Evolutionary conservation across 768 basidiomycete species (phyloP).

Genomic region (Boletellus emodensis): DNA sequence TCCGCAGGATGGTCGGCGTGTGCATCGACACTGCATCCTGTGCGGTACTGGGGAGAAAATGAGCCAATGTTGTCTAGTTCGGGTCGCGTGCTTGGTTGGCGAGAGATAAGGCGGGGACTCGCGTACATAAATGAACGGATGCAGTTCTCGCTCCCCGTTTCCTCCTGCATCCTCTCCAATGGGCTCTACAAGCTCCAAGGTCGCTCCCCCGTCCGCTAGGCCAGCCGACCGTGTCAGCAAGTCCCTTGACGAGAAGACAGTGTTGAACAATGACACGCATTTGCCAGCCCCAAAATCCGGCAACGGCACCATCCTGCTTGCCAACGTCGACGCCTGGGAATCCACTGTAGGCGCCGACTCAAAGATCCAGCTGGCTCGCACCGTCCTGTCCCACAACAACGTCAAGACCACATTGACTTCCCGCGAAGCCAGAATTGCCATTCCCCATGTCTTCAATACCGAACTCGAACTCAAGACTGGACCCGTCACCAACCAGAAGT

Average conservation of each 20-base stretch:
- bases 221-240: conserved; percentile 17
- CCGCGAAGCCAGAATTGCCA: conserved; percentile 56
- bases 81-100: conserved; percentile 10
- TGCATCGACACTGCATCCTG: too few species aligned
- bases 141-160: conserved; percentile 4
- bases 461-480: conserved; percentile 75
- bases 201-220: conserved; percentile 13
- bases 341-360: conserved; percentile 46
- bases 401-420: conserved; percentile 60
- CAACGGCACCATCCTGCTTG: conserved; percentile 58
- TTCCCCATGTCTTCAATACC: conserved; percentile 80
- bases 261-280: not conserved
- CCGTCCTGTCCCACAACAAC: conserved; percentile 67
- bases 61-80: conserved; percentile 1
- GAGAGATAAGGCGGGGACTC: conserved; percentile 18
- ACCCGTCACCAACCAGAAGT: conserved; percentile 84
- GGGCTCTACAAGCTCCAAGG: conserved; percentile 26
- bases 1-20: too few species aligned
- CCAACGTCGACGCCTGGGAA: conserved; percentile 69
- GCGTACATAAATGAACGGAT: conserved; percentile 25
- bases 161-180: conserved; percentile 10
- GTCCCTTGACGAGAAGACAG: conserved; percentile 27
- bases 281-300: conserved; percentile 36
- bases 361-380: conserved; percentile 71
- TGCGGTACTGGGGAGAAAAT: too few species aligned